Base-by-base conservation (phyloP, 208 protist species). In the Porcisia hertigi region DNA sequence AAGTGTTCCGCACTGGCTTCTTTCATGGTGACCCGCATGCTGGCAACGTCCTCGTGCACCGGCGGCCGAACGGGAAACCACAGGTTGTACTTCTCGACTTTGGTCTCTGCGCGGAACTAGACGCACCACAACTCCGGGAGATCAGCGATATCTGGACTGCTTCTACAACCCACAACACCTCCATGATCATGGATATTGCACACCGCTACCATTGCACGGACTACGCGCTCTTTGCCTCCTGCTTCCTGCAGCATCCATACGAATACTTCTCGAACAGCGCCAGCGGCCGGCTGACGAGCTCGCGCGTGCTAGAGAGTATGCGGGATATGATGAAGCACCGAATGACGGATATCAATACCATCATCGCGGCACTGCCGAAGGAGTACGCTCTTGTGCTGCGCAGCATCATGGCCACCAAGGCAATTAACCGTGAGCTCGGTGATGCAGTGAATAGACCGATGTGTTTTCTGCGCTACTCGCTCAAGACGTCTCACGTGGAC, bases 11-110 rank as follows among this genome's bases (percentile, higher is more conserved):
- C 14, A 88, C 91, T 25, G 98, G 97, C 47, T 99, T 98, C 84
- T 89, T 99, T 30, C 98, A 99, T 79, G 95, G 86, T 41, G 96
- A 99, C 78, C 93, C 93, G 20, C 97, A 99, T 75, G 96, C 96
- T 5, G 97, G 97, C 53, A 99, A 99, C 80, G 79, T 99, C 57
- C 83, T 98, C n/a, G 92, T 98, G 55, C 90, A 91, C 39, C 69
- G 73, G 63, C 73, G 86, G 30, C 81, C 85, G 9, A 88, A 88
- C 59, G 86, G 87, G 52, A 59, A 79, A 69, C 80, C 88, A 57
- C 93, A 97, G 72, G 93, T 97, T 64, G 91, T 97, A 49, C 73
- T 99, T 23, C 87, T 99, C 0, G 98, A 99, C 81, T 98, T 98
- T 86, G 98, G 98, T 3, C 90, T 99, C 7, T 99, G 98, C 74